These are phyloP conservation scores for Boletus rex-veris DNA, from an alignment of 768 basidiomycete species.

Conservation along the genomic window DNA sequence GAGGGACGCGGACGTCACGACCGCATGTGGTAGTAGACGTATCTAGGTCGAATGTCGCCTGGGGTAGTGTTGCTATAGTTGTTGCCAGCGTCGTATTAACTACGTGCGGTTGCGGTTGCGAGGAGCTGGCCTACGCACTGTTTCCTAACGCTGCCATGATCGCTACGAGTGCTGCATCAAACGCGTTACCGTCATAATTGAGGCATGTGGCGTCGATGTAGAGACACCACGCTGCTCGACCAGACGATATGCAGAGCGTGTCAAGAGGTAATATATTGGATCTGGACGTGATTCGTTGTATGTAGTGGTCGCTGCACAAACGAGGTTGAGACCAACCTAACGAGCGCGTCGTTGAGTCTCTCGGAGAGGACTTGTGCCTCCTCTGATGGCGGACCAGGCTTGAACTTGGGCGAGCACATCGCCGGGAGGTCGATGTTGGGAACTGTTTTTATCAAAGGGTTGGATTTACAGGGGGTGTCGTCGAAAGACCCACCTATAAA, in stretches of 20 bases:
- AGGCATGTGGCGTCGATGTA: conserved; percentile 95
- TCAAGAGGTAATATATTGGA: conserved; percentile 61
- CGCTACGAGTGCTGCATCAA: conserved; percentile 85
- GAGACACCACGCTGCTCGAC: conserved; percentile 86
- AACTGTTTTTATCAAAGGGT: conserved; percentile 43
- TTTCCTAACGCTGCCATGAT: conserved; percentile 85
- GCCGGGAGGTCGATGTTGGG: conserved; percentile 95
- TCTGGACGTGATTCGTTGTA: conserved; percentile 35
- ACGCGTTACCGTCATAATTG: conserved; percentile 95
- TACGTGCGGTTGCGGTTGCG: conserved; percentile 37
- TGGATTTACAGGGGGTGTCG: not conserved
- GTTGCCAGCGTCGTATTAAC: not conserved
- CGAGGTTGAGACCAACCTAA: conserved; percentile 46
- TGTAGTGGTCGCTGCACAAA: not conserved
- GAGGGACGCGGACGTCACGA: conserved; percentile 41
- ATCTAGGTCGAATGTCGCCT: conserved; percentile 69
- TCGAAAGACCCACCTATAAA: conserved; percentile 61
- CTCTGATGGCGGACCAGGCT: conserved; percentile 91
- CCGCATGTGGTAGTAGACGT: conserved; percentile 61
- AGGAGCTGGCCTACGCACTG: conserved; percentile 47
- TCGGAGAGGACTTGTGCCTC: conserved; percentile 92
- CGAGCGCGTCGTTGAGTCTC: conserved; percentile 72
- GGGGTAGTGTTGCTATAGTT: conserved; percentile 59
- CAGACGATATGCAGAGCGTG: conserved; percentile 75
- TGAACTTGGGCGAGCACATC: conserved; percentile 89